Percentiles rank a stretch among this genome's conserved stretches.
Evolutionary conservation across 805 yeast genomes (phyloP).

Genomic region (Jamesozyma gamospora): DNA sequence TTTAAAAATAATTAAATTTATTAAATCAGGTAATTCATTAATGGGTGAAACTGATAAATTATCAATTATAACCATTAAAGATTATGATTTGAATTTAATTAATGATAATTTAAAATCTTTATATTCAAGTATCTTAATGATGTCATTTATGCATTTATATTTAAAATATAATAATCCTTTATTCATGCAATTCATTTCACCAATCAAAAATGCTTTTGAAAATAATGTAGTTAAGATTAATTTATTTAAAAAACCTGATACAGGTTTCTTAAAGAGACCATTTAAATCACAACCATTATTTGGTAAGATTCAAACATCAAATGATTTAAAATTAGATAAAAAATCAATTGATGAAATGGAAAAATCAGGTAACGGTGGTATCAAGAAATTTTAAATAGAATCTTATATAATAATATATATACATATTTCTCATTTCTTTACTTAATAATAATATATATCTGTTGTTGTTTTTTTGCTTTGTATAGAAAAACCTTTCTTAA

Average conservation of each 20-base stretch:
- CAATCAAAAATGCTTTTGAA: conserved; percentile 84
- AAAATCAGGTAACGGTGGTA: conserved; percentile 74
- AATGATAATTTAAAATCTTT: conserved; percentile 71
- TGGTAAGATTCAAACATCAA: conserved; percentile 37
- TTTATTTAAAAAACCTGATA: conserved; percentile 68
- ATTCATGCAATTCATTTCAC: conserved; percentile 86
- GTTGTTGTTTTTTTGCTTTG: background rate
- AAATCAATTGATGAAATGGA: conserved; percentile 79
- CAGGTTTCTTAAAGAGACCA: conserved; percentile 92
- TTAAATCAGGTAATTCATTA: conserved; percentile 74
- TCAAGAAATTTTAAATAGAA: background rate
- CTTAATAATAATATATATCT: no score
- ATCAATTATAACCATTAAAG: conserved; percentile 85
- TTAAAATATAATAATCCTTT: conserved; percentile 96
- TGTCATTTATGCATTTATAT: conserved; percentile 96
- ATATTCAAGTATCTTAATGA: conserved; percentile 87
- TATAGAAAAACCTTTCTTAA: background rate
- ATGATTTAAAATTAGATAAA: conserved; percentile 70
- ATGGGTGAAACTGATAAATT: conserved; percentile 62
- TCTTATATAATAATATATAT: background rate
- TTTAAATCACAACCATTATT: conserved; percentile 81
- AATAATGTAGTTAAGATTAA: conserved; percentile 87
- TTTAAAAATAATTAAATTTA: conserved; percentile 83
- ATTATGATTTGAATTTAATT: conserved; percentile 86
- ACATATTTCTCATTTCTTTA: background rate